Percentiles rank a stretch among this genome's conserved stretches.
These are phyloP conservation scores for Plantago rigida DNA, from an alignment of 305 asterid species.

Conservation along the genomic window DNA sequence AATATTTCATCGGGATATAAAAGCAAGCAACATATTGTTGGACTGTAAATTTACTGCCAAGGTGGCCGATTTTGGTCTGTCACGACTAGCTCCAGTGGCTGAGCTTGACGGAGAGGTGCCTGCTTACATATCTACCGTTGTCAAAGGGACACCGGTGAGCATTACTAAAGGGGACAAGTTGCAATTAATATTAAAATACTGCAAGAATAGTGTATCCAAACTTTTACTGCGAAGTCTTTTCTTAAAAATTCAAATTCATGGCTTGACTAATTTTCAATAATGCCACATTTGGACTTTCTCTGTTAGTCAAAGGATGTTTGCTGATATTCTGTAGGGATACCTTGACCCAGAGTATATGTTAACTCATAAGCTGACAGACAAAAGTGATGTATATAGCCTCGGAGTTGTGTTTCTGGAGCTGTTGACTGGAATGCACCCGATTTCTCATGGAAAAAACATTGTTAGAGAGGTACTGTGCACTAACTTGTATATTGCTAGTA, in stretches of 20 bases:
- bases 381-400: slow-evolving; percentile 78
- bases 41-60: slow-evolving; percentile 56
- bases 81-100: slow-evolving; percentile 62
- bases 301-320: slow-evolving; percentile 10
- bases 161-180: slow-evolving; percentile 9
- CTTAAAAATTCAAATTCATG: background rate
- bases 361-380: slow-evolving; percentile 72
- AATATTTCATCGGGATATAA: slow-evolving; percentile 80
- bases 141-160: slow-evolving; percentile 80
- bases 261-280: background rate
- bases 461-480: slow-evolving; percentile 63
- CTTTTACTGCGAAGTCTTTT: too few relatives aligned
- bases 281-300: background rate
- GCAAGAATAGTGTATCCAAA: too few relatives aligned
- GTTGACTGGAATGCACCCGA: slow-evolving; percentile 74
- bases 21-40: slow-evolving; percentile 64
- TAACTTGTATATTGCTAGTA: background rate
- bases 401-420: slow-evolving; percentile 81
- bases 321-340: slow-evolving; percentile 54
- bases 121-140: slow-evolving; percentile 61
- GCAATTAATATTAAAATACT: too few relatives aligned
- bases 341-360: slow-evolving; percentile 87
- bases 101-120: slow-evolving; percentile 58
- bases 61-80: slow-evolving; percentile 86
- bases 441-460: slow-evolving; percentile 68